These are phyloP conservation scores for Colletotrichum truncatum DNA, from an alignment of 2,329 filamentous ascomycete genomes.

Conservation along the genomic window DNA sequence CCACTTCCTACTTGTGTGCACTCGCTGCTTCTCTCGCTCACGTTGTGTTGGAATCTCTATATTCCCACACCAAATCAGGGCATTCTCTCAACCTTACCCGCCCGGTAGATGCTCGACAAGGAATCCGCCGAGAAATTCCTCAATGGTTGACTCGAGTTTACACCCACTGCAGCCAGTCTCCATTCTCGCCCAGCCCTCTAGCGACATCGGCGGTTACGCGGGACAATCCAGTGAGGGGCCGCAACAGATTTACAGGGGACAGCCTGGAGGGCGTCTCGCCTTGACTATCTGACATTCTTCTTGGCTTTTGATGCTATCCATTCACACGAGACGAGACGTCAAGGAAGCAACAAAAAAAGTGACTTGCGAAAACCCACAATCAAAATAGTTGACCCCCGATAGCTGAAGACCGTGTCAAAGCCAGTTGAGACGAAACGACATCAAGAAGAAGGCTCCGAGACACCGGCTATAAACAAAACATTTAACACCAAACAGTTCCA, in stretches of 20 bases:
- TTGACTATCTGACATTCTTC: background rate
- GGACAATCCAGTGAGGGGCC: slow-evolving; percentile 24
- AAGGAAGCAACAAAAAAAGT: background rate
- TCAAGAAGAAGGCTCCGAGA: background rate
- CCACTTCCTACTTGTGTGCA: background rate
- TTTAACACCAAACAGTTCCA: background rate
- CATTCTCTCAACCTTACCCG: background rate
- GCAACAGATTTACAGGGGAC: background rate
- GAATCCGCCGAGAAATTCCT: background rate
- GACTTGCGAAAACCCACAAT: background rate
- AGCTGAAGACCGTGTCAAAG: background rate
- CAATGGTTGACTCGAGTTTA: background rate
- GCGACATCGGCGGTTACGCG: slow-evolving; percentile 27
- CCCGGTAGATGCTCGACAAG: background rate
- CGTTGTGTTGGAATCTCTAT: background rate
- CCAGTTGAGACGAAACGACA: background rate
- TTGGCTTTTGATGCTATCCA: background rate
- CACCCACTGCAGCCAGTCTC: background rate
- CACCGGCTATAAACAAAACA: background rate
- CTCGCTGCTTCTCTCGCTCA: background rate
- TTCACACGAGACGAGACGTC: background rate
- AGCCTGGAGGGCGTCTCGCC: slow-evolving; percentile 17
- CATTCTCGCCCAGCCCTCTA: background rate
- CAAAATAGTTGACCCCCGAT: background rate
- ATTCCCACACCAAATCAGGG: background rate